These are phyloP conservation scores for Lentinus brumalis DNA, from an alignment of 768 basidiomycete species.

Conservation along the genomic window DNA sequence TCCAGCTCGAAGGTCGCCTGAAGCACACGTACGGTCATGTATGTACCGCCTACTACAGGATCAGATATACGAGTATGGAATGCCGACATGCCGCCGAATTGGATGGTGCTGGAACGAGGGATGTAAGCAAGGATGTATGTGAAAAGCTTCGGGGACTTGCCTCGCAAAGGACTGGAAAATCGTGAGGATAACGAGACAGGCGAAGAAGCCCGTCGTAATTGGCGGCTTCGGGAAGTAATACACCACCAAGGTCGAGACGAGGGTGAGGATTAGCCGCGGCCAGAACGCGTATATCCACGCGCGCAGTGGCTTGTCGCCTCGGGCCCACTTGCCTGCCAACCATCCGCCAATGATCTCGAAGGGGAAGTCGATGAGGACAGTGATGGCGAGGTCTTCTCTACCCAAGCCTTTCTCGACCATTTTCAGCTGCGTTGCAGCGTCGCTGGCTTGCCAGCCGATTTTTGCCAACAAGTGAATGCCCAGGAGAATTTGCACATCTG, in stretches of 20 bases:
- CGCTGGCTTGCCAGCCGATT: slow-evolving; percentile 92
- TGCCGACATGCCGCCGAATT: slow-evolving; percentile 98
- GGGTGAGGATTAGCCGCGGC: slow-evolving; percentile 76
- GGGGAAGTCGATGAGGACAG: slow-evolving; percentile 95
- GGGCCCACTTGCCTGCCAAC: slow-evolving; percentile 90
- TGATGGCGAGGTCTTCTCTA: slow-evolving; percentile 93
- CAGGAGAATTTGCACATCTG: slow-evolving; percentile 90
- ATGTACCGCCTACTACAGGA: slow-evolving; percentile 96
- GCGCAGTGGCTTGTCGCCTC: slow-evolving; percentile 73
- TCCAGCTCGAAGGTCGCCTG: background rate
- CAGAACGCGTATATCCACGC: slow-evolving; percentile 94
- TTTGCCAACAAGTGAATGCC: slow-evolving; percentile 89
- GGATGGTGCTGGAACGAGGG: slow-evolving; percentile 71
- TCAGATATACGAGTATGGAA: slow-evolving; percentile 98
- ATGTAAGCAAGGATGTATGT: background rate
- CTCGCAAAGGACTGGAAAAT: slow-evolving; percentile 82
- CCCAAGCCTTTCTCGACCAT: slow-evolving; percentile 96
- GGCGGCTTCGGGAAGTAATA: slow-evolving; percentile 83
- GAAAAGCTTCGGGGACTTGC: slow-evolving; percentile 29
- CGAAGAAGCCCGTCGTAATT: slow-evolving; percentile 75
- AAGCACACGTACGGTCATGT: slow-evolving; percentile 83
- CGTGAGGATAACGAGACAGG: slow-evolving; percentile 78
- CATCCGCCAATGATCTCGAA: slow-evolving; percentile 96
- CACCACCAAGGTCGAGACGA: slow-evolving; percentile 76
- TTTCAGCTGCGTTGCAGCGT: slow-evolving; percentile 88